These are phyloP conservation scores for Macrolepiota dolichaula DNA, from an alignment of 768 basidiomycete genomes.

Conservation along the genomic window DNA sequence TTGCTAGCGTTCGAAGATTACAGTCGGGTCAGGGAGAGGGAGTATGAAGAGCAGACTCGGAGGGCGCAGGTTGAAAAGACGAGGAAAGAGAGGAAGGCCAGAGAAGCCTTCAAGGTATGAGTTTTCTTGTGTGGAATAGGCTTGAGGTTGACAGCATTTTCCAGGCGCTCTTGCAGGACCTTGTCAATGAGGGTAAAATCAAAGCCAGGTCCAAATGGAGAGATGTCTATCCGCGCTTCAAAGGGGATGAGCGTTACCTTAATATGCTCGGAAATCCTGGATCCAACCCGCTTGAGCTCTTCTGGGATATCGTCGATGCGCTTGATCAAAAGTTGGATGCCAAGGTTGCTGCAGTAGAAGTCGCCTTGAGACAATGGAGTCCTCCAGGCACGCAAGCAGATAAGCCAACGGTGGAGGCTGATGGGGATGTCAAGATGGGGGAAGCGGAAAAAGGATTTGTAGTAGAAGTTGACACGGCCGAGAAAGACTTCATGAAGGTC, in stretches of 20 bases:
- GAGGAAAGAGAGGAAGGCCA: conserved; percentile 80
- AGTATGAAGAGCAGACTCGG: conserved; percentile 85
- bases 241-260: conserved; percentile 78
- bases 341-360: conserved; percentile 68
- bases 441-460: conserved; percentile 31
- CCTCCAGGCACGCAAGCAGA: conserved; percentile 29
- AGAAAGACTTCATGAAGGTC: conserved; percentile 58
- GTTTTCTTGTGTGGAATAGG: conserved; percentile 11
- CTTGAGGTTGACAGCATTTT: neutral
- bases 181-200: conserved; percentile 65
- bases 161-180: conserved; percentile 67
- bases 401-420: conserved; percentile 26
- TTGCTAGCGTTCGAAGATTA: conserved; percentile 94
- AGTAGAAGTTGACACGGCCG: conserved; percentile 55
- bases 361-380: conserved; percentile 43
- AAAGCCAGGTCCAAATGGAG: conserved; percentile 91
- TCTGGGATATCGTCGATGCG: conserved; percentile 90
- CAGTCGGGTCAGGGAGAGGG: conserved; percentile 83
- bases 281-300: conserved; percentile 92
- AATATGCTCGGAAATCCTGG: conserved; percentile 90
- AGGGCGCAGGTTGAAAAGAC: conserved; percentile 80
- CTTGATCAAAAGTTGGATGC: conserved; percentile 84
- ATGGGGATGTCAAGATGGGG: conserved; percentile 22
- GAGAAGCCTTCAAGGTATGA: conserved; percentile 85
- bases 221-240: conserved; percentile 74